Evolutionary conservation across 108 stramenopile species (phyloP).

Genomic region (Cylindrotheca fusiformis): DNA sequence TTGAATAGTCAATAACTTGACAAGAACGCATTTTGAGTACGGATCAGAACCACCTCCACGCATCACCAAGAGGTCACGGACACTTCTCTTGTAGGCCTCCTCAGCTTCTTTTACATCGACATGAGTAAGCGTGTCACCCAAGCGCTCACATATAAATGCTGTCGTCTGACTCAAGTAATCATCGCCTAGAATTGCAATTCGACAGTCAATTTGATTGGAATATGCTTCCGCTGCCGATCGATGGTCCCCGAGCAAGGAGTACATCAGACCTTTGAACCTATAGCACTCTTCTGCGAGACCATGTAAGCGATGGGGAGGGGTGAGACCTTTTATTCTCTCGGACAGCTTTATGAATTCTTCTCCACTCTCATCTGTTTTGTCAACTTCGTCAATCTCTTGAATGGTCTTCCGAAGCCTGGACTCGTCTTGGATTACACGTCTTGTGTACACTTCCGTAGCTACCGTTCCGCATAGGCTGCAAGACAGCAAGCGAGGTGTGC

Average conservation of each 20-base stretch:
- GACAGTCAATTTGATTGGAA: constrained; percentile 25
- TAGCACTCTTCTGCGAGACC: constrained; percentile 32
- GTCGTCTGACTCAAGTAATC: constrained; percentile 19
- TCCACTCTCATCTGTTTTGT: constrained; percentile 1
- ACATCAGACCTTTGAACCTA: constrained; percentile 19
- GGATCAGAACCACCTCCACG: constrained; percentile 29
- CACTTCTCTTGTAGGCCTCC: constrained; percentile 32
- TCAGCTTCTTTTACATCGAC: constrained; percentile 34
- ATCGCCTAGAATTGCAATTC: constrained; percentile 24
- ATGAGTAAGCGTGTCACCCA: constrained; percentile 27
- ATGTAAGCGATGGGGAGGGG: constrained; percentile 31
- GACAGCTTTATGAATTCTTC: not conserved
- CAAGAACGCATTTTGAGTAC: constrained; percentile 29
- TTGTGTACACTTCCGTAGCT: constrained; percentile 17
- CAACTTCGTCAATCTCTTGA: constrained; percentile 18
- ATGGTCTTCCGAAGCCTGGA: constrained; percentile 8
- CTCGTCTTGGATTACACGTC: constrained; percentile 15
- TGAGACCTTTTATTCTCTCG: constrained; percentile 13
- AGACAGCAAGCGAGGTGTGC: constrained; percentile 9
- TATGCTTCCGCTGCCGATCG: constrained; percentile 30
- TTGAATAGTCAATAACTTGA: constrained; percentile 31
- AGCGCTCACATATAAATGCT: constrained; percentile 31
- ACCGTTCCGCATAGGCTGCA: constrained; percentile 15
- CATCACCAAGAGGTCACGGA: constrained; percentile 22
- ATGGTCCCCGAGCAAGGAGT: constrained; percentile 21